phyloP scores from a whole-genome alignment of 78 protist genomes.

The Thecamonas trahens region DNA sequence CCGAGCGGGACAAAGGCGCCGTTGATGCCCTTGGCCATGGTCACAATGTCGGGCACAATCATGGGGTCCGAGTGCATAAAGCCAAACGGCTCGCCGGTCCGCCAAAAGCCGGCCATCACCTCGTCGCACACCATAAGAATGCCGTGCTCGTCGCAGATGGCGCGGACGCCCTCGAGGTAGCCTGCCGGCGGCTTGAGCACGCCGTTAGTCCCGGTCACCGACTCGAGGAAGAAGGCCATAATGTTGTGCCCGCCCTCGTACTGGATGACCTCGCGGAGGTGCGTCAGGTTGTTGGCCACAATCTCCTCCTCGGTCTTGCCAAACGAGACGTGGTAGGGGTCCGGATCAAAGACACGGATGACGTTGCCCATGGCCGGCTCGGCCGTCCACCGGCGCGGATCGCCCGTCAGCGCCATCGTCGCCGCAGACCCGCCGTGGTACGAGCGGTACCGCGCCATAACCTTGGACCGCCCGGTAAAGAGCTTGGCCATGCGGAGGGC shows the following conservation, averaged over 20 bases:
- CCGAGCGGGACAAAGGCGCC: conserved; percentile 55
- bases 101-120: conserved; percentile 61
- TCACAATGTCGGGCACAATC: conserved; percentile 60
- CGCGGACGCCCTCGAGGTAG: conserved; percentile 46
- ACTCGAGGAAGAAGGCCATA: conserved; percentile 46
- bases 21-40: conserved; percentile 60
- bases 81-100: conserved; percentile 53
- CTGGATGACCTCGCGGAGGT: conserved; percentile 29
- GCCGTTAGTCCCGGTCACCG: conserved; percentile 57
- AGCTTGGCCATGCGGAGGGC: conserved; percentile 55
- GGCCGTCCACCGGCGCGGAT: conserved; percentile 45
- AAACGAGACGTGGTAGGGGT: conserved; percentile 27
- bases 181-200: conserved; percentile 36
- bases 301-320: conserved; percentile 44
- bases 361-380: conserved; percentile 35
- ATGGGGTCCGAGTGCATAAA: conserved; percentile 36
- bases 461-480: conserved; percentile 47
- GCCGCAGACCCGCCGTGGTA: conserved; percentile 59
- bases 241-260: conserved; percentile 42
- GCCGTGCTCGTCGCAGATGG: conserved; percentile 51
- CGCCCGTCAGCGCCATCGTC: conserved; percentile 51
- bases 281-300: conserved; percentile 7
- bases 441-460: conserved; percentile 55
- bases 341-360: conserved; percentile 40
- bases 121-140: conserved; percentile 55